Evolutionary conservation across 306 rosid genomes (phyloP), one percentile per base, ranked within the genome.

Genomic region (Acmispon strigosus): DNA sequence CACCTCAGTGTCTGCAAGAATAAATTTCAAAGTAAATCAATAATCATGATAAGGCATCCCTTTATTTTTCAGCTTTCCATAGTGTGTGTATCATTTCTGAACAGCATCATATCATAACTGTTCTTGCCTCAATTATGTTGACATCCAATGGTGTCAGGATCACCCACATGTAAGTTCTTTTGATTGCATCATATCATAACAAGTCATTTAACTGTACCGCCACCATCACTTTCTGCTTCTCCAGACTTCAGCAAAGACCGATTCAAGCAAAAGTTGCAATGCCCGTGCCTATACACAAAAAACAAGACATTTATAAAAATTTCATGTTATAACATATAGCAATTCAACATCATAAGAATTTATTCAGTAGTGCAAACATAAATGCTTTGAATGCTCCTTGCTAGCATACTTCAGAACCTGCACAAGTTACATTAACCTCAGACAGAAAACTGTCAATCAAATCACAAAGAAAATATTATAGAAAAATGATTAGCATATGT

Each of bases 381-480:
- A 66, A 77, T 43, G 34, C 65, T 81, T 66, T 42, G 71, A 86
- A 68, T 15, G 71, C 79, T 80, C 88, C 87, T 70, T 32, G 36
- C 52, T 72, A 78, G 92, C 83, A 64, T 42, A 79, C 87, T 87
- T 73, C 76, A 57, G 85, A 66, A 78, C 92, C 96, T 86, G 96
- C 92, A 92, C 80, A 88, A 80, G 69, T 78, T 78, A 64, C 76
- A 69, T 52, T 20, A 53, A 80, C 65, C 84, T 75, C 84, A 89
- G 86, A 76, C 61, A 75, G 2, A 27, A 62, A 63, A 45, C 29
- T 9, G 67, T 66, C 61, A 75, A 81, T 51, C 43, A 77, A 80
- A 70, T 29, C 27, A 70, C 27, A 18, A 76, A 43, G 45, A 73
- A 79, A 75, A 72, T 51, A 44, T 37, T 67, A 75, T 34, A 62